Percentiles rank a stretch among this genome's conserved stretches.
Evolutionary conservation across 148 eudicot genomes (phyloP).

Genomic region (Silene conica): DNA sequence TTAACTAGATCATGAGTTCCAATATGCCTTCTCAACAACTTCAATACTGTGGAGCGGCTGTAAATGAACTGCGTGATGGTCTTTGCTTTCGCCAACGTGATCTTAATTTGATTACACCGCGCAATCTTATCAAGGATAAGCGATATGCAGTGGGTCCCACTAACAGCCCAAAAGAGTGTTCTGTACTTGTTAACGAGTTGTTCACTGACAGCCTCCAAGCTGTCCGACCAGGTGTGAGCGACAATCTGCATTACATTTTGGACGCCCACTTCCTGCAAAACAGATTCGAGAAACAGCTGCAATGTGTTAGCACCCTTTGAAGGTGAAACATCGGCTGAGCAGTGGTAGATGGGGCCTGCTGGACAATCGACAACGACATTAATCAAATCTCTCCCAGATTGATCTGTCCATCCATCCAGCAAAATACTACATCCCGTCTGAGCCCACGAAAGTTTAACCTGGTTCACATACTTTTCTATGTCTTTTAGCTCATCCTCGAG

Average conservation of each 20-base stretch:
- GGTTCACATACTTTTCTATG: constrained; percentile 35
- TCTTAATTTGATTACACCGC: constrained; percentile 22
- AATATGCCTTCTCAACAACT: constrained; percentile 37
- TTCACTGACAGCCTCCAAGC: constrained; percentile 42
- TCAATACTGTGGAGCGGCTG: constrained; percentile 28
- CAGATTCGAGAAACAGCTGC: constrained; percentile 37
- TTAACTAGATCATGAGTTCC: constrained; percentile 34
- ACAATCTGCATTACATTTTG: constrained; percentile 64
- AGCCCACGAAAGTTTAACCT: constrained; percentile 47
- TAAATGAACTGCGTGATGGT: constrained; percentile 45
- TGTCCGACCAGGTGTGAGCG: constrained; percentile 35
- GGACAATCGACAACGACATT: constrained; percentile 58
- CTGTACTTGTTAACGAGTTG: constrained; percentile 41
- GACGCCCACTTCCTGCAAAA: constrained; percentile 52
- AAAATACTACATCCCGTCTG: constrained; percentile 66
- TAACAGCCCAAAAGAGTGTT: constrained; percentile 57
- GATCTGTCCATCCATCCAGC: constrained; percentile 73
- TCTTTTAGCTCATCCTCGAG: constrained; percentile 49
- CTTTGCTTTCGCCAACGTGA: constrained; percentile 43
- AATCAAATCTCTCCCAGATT: constrained; percentile 39
- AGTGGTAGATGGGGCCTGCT: constrained; percentile 56
- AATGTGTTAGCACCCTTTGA: constrained; percentile 40
- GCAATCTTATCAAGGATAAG: constrained; percentile 55
- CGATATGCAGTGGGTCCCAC: constrained; percentile 50
- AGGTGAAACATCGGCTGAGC: constrained; percentile 52